Evolutionary conservation across 768 basidiomycete genomes (phyloP), one percentile per base, ranked within the genome.

Genomic region (Jaapia argillacea): DNA sequence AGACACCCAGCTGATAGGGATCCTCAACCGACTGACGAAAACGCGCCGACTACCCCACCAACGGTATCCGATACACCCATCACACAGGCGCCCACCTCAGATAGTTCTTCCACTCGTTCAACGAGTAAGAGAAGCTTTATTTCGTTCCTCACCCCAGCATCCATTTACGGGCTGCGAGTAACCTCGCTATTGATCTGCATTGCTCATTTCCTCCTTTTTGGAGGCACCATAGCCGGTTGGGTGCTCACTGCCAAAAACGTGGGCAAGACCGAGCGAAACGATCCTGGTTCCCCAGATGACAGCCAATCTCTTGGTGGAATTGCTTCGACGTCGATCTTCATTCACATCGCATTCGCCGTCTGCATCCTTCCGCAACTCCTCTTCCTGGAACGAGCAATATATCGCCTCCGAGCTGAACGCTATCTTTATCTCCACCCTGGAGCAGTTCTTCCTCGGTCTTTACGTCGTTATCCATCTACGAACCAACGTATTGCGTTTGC

Each of bases 391-490:
- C 74, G 83, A 21, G 65, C 72, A 10, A 44, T 83, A 26, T 84
- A 69, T 57, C 70, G 70, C n/a, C 54, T 80, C n/a, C 79, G 82
- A 39, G 81, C 75, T 4, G 75, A 86, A 55, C 67, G 81, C 43
- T 81, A 78, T 54, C 63, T 59, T 10, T 66, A 72, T 57, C 45
- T 73, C 5, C 77, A 83, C 54, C 77, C 78, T 2, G 80, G 77
- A n/a, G 69, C 73, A 43, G 61, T 70, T 31, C 46, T 53, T 10
- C 56, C 57, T 4, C 44, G 31, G 24, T 51, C 52, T 33, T 42
- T 53, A 25, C 44, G 43, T 25, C 37, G 44, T 27, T 22, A 26
- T 26, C 26, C 45, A 42, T 45, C 43, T 24, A 47, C 51, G 7
- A 60, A 58, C 43, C 54, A 60, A 5, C 51, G 50, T 23, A 61